A percentile compares a stretch with the other conserved stretches of the same genome.
Conservation (phyloP, 129 eudicot genomes). For the Flaveria bidentis region DNA sequence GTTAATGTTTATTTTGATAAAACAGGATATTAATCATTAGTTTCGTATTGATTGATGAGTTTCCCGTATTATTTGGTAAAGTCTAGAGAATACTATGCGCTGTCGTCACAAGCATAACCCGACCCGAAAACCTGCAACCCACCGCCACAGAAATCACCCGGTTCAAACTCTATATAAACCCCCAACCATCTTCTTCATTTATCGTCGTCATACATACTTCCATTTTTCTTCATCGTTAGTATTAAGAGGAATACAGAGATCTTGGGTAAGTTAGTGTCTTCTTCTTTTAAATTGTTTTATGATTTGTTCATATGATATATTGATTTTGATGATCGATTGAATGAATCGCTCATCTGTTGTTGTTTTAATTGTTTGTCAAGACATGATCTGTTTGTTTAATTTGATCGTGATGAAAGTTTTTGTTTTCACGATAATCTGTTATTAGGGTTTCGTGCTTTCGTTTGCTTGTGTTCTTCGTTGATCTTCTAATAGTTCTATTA, state of each 20-base stretch:
- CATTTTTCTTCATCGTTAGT: background rate
- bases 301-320: background rate
- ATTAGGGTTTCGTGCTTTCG: background rate
- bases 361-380: background rate
- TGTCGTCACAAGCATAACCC: constrained; percentile 28
- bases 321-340: background rate
- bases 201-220: background rate
- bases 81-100: constrained; percentile 30
- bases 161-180: constrained; percentile 23
- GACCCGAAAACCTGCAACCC: constrained; percentile 32
- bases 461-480: too few relatives aligned
- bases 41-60: background rate
- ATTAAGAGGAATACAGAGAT: background rate
- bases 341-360: background rate
- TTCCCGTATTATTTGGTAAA: background rate
- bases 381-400: background rate
- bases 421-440: background rate
- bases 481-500: background rate
- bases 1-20: too few relatives aligned
- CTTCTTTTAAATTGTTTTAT: background rate
- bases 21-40: too few relatives aligned
- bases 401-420: background rate
- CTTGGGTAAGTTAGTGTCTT: constrained; percentile 12
- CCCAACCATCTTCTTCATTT: background rate
- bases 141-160: constrained; percentile 40